Base-by-base conservation (phyloP, 805 yeast genomes). In the Sungouiella thailandica region DNA sequence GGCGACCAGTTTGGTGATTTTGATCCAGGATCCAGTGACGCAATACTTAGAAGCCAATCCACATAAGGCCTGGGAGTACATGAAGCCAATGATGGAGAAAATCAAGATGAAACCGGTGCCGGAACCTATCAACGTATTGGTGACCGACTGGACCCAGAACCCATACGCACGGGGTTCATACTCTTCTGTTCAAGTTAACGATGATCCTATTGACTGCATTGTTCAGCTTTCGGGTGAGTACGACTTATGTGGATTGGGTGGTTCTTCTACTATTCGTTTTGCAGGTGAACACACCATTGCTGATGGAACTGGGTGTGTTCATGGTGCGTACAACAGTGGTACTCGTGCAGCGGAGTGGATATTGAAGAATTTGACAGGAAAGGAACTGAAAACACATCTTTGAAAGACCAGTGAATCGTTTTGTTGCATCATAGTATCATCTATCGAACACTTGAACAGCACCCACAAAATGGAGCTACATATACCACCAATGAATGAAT, bases 301-400 rank as follows among this genome's bases (percentile, higher is more conserved):
- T 45, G 95, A 86, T 44, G 96, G 95, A 6, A 83, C 87, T 11
- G 96, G 96, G 0, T 88, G 95, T 46, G 93, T 83, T 4, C 94
- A 88, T 53, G 96, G 95, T 0, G 96, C 96, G 0, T 86, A 85
- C 76, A 63, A 66, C 40, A 81, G 90, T 49, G 96, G 90, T 1
- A 50, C 48, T 31, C 62, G 90, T 41, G 80, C 72, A 37, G 77
- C 76, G 4, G 35, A 46, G 16, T 62, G 68, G 63, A 61, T 65
- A 19, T 23, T 46, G 22, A 19, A 9, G 7, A 9, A 19, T 9
- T 19, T 19, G 22, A 9, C 22, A 7, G 9, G 9, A 19, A 19
- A 9, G 22, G 22, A n/a, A n/a, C n/a, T n/a, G n/a, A n/a, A n/a
- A n/a, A n/a, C n/a, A n/a, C n/a, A n/a, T n/a, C n/a, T n/a, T n/a